Percentiles rank a stretch among this genome's conserved stretches.
Conservation (phyloP, 208 protist species). For the Leishmania major region DNA sequence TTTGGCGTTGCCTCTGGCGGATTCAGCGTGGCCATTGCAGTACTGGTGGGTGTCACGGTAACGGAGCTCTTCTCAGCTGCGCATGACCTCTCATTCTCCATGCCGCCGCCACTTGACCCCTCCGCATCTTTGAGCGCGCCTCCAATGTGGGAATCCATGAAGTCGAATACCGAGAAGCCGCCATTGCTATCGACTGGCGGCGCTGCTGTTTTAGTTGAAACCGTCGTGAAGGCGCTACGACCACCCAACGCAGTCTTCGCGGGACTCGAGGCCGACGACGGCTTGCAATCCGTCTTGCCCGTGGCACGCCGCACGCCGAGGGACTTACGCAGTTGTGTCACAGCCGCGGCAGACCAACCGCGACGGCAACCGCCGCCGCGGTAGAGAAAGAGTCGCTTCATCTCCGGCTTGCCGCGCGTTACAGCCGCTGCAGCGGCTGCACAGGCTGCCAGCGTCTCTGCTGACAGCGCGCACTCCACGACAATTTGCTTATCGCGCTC, state of each 20-base stretch:
- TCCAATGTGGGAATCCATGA: slow-evolving; percentile 16
- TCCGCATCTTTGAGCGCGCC: slow-evolving; percentile 13
- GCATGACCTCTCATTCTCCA: not conserved
- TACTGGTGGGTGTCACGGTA: not conserved
- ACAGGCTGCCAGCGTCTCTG: slow-evolving; percentile 22
- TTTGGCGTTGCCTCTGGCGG: not conserved
- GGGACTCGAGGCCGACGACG: not conserved
- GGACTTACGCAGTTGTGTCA: slow-evolving; percentile 26
- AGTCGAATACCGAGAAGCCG: slow-evolving; percentile 30
- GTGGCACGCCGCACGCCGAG: slow-evolving; percentile 20
- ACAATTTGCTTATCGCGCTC: slow-evolving; percentile 31
- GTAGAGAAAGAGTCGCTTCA: slow-evolving; percentile 29
- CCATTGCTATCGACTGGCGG: slow-evolving; percentile 2
- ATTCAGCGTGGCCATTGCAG: not conserved
- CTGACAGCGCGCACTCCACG: slow-evolving; percentile 21
- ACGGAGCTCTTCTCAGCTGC: not conserved
- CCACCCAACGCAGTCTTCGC: not conserved
- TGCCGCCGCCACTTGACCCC: not conserved
- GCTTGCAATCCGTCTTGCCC: not conserved
- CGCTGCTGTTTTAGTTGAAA: not conserved
- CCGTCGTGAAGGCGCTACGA: slow-evolving; percentile 1
- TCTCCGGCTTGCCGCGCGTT: slow-evolving; percentile 16
- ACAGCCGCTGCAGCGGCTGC: slow-evolving; percentile 18
- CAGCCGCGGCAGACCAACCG: slow-evolving; percentile 26
- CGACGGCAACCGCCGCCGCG: slow-evolving; percentile 22